phyloP scores from a whole-genome alignment of 2,329 filamentous ascomycete genomes.

The Sclerotinia nivalis region DNA sequence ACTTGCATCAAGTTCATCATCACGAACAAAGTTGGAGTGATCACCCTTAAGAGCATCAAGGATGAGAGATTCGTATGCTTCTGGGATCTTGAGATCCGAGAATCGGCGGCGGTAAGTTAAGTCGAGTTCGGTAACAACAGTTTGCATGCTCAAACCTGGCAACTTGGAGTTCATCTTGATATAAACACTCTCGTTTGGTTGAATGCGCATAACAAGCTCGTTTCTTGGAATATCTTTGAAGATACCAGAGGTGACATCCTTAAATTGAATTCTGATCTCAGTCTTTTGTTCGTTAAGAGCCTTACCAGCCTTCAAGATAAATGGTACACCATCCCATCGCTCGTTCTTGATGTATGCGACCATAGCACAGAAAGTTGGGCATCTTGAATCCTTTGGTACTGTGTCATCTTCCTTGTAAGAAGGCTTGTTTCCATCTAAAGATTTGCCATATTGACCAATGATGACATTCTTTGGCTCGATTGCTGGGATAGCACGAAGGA shows the following conservation, averaged over 20 bases:
- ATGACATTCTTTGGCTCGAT: constrained; percentile 99
- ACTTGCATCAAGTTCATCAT: constrained; percentile 93
- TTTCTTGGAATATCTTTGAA: constrained; percentile 99
- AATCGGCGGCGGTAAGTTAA: constrained; percentile 97
- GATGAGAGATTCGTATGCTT: constrained; percentile 97
- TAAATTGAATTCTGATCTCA: constrained; percentile 98
- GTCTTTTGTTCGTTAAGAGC: constrained; percentile 99
- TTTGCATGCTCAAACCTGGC: constrained; percentile 98
- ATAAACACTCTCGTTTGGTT: constrained; percentile 99
- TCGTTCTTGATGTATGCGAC: constrained; percentile 99
- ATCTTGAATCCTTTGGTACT: constrained; percentile 93
- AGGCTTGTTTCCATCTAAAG: constrained; percentile 92
- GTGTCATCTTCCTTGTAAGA: constrained; percentile 99
- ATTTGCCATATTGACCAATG: constrained; percentile 97
- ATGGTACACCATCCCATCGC: constrained; percentile 97
- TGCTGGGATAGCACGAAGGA: constrained; percentile 86
- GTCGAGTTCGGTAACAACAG: constrained; percentile 96
- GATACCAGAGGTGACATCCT: constrained; percentile 98
- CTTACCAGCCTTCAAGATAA: constrained; percentile 99
- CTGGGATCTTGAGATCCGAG: constrained; percentile 98
- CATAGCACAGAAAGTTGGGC: constrained; percentile 96
- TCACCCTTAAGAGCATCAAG: constrained; percentile 97
- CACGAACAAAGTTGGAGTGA: constrained; percentile 98
- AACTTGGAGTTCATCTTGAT: constrained; percentile 99
- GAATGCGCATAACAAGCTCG: constrained; percentile 98